Evolutionary conservation across 768 basidiomycete species (phyloP).

Genomic region (Porphyrellus cyaneotinctus): DNA sequence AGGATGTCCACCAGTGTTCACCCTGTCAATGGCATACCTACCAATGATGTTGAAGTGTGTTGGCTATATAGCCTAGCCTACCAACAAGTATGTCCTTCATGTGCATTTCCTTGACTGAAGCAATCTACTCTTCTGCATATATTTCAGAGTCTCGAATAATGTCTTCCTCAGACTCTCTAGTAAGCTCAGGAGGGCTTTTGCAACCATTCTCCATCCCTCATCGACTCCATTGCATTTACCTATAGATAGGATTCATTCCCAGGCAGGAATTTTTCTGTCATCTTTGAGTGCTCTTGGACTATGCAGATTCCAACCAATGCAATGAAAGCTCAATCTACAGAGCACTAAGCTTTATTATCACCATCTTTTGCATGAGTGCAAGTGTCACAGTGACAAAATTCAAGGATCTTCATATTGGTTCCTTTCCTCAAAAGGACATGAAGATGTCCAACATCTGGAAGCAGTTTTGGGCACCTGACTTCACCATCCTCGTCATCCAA

Average conservation of each 20-base stretch:
- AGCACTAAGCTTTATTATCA: background rate
- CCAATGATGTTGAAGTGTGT: too few relatives aligned
- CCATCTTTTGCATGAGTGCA: background rate
- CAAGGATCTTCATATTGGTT: background rate
- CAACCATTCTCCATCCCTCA: background rate
- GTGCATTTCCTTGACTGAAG: too few relatives aligned
- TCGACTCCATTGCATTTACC: background rate
- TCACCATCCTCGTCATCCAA: background rate
- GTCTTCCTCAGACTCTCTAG: too few relatives aligned
- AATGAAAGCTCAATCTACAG: slow-evolving; percentile 2
- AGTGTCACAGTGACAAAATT: background rate
- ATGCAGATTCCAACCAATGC: background rate
- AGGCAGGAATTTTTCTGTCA: background rate
- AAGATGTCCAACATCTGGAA: background rate
- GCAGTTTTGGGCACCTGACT: background rate
- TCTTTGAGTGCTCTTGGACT: background rate
- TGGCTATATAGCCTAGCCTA: too few relatives aligned
- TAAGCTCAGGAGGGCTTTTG: too few relatives aligned
- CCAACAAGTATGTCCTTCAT: too few relatives aligned
- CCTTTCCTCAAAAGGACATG: slow-evolving; percentile 1
- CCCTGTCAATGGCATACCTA: too few relatives aligned
- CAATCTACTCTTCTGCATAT: too few relatives aligned
- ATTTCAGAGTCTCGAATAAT: too few relatives aligned
- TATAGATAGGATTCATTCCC: background rate
- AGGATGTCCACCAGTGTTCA: too few relatives aligned